Evolutionary conservation across 2,329 filamentous ascomycete species (phyloP), one percentile per base, ranked within the genome.

Genomic region (Fonsecaea nubica): DNA sequence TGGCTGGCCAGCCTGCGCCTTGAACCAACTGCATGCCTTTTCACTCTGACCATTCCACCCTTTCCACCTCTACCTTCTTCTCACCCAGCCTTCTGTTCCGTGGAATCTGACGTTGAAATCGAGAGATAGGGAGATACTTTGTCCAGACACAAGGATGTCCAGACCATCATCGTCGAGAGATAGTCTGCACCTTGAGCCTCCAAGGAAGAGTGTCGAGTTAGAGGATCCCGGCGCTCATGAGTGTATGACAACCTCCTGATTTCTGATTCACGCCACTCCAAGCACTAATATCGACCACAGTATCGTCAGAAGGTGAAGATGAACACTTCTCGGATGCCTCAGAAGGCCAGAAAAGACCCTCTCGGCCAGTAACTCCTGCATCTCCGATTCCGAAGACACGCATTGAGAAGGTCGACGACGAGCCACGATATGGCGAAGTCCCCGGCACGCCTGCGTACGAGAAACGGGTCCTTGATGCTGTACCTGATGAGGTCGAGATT

Each of bases 241-340:
- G n/a, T 52, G 68, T 70, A 66, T 64, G 68, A 52, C 52, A 30
- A 54, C 64, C 52, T 25, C 4, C 4, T 32, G 48, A 4, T 4
- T 18, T 2, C 40, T 18, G 52, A 30, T 45, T 40, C 30, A 35
- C 13, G 9, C 36, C 32, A 54, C 4, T 12, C 21, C 12, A 13
- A 18, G n/a, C 30, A 74, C 71, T 64, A 48, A 69, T 72, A 66
- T 35, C 36, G 58, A 30, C 36, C 13, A 50, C 38, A 75, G 77
- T 79, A 75, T 80, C 76, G 55, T 84, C 83, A 48, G 84, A 84
- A 65, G 84, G 83, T 58, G 81, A 86, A 57, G 87, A 89, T 67
- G 87, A 89, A 68, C 85, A 89, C 77, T 90, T 89, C 76, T 88
- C 87, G 55, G 87, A 89, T 74, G 87, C 87, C 64, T 86, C 83